Conservation (phyloP, 2,329 filamentous ascomycete species). For the Fusarium mangiferae region DNA sequence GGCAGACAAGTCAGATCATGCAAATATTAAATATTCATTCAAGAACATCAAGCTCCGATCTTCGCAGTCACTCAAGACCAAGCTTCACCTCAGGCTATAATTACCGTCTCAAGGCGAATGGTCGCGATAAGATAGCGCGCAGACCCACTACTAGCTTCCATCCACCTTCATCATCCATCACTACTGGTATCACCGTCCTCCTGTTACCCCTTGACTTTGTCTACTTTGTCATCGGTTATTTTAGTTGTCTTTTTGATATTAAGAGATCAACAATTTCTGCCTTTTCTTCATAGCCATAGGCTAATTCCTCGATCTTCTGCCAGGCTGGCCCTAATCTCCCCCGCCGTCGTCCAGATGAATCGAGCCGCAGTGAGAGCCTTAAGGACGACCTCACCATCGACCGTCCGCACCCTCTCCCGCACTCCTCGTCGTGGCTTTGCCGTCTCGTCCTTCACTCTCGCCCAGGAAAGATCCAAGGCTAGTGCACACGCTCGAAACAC, state of each 20-base stretch:
- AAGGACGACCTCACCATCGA: slow-evolving; percentile 73
- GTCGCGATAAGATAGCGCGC: slow-evolving; percentile 32
- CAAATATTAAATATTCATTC: slow-evolving; percentile 1
- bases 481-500: slow-evolving; percentile 56
- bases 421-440: slow-evolving; percentile 55
- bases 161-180: slow-evolving; percentile 11
- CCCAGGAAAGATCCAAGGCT: slow-evolving; percentile 65
- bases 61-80: slow-evolving; percentile 3
- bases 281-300: not conserved
- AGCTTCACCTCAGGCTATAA: not conserved
- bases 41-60: slow-evolving; percentile 12
- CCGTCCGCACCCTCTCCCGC: slow-evolving; percentile 67
- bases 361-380: slow-evolving; percentile 75
- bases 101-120: slow-evolving; percentile 25
- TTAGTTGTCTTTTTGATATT: not conserved
- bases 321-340: slow-evolving; percentile 28
- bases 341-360: slow-evolving; percentile 69
- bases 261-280: not conserved
- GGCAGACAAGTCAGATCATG: not conserved
- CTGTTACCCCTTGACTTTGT: not conserved
- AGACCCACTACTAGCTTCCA: slow-evolving; percentile 7
- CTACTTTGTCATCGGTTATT: slow-evolving; percentile 12
- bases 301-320: not conserved
- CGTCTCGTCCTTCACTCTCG: slow-evolving; percentile 64
- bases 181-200: not conserved